These are phyloP conservation scores for Xylaria sp. DNA, from an alignment of 2,329 filamentous ascomycete genomes.

Conservation along the genomic window DNA sequence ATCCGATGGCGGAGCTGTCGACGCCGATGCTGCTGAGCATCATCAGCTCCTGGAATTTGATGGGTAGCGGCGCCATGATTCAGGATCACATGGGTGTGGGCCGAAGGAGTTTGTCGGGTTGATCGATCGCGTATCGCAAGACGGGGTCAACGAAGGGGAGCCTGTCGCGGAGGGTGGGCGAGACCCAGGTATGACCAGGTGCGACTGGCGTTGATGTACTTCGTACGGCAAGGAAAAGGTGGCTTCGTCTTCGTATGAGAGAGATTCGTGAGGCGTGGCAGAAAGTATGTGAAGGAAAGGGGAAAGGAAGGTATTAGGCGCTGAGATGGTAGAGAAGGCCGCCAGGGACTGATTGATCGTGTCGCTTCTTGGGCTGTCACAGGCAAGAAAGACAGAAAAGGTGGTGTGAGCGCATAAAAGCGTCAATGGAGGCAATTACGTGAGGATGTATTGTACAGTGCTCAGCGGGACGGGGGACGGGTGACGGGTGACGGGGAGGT, in stretches of 20 bases:
- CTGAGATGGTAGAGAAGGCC: conserved; percentile 25
- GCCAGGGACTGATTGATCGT: conserved; percentile 30
- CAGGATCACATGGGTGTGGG: conserved; percentile 34
- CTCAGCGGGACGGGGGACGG: conserved; percentile 18
- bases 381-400: conserved; percentile 29
- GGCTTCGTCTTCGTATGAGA: conserved; percentile 10
- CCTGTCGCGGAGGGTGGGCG: conserved; percentile 11
- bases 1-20: conserved; percentile 66
- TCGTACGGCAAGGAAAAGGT: conserved; percentile 5
- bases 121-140: conserved; percentile 21
- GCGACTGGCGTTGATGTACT: neutral
- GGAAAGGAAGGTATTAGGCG: conserved; percentile 25
- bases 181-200: conserved; percentile 3
- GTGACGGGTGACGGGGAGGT: conserved; percentile 19
- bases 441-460: conserved; percentile 31
- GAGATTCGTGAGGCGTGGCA: conserved; percentile 3
- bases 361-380: conserved; percentile 17
- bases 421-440: conserved; percentile 11
- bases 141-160: conserved; percentile 10
- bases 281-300: conserved; percentile 18
- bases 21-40: conserved; percentile 59
- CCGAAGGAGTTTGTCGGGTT: conserved; percentile 1
- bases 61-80: conserved; percentile 73
- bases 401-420: conserved; percentile 24
- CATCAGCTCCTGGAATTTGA: conserved; percentile 91